phyloP scores from a whole-genome alignment of 2,329 filamentous ascomycete species.

The Biscogniauxia sp. region DNA sequence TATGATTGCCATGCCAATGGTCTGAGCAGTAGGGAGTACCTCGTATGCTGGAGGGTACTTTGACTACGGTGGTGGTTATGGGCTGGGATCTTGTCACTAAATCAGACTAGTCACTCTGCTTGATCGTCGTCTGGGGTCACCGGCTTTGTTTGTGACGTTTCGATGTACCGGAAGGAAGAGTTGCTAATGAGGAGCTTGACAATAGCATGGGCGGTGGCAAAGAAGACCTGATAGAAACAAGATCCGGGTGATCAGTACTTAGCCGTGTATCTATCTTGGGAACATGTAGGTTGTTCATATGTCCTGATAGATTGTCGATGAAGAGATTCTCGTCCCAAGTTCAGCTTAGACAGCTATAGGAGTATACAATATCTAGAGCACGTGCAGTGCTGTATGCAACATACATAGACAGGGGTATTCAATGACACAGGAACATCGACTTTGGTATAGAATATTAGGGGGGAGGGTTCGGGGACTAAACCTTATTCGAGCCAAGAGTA shows the following conservation, averaged over 20 bases:
- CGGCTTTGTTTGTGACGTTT: constrained; percentile 8
- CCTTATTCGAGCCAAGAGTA: constrained; percentile 1
- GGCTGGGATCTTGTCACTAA: constrained; percentile 14
- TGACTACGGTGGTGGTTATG: constrained; percentile 2
- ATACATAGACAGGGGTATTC: not conserved
- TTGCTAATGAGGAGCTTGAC: not conserved
- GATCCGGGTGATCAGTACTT: not conserved
- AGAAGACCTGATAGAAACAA: not conserved
- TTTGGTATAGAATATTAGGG: constrained; percentile 3
- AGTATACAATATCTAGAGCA: constrained; percentile 11
- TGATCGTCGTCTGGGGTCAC: constrained; percentile 26
- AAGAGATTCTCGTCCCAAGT: not conserved
- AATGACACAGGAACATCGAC: too few species aligned
- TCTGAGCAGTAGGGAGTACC: constrained; percentile 17
- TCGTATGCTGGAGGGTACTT: constrained; percentile 10
- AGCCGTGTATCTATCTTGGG: not conserved
- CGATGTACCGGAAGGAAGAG: constrained; percentile 3
- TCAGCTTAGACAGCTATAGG: not conserved
- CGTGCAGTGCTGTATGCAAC: not conserved
- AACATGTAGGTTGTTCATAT: not conserved
- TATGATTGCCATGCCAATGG: constrained; percentile 13
- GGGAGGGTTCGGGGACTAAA: constrained; percentile 19
- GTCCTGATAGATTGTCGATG: not conserved
- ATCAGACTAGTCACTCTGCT: constrained; percentile 17
- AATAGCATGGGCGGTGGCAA: not conserved